Evolutionary conservation across 345 rosid species (phyloP).

Genomic region (Eucalyptus marginata): DNA sequence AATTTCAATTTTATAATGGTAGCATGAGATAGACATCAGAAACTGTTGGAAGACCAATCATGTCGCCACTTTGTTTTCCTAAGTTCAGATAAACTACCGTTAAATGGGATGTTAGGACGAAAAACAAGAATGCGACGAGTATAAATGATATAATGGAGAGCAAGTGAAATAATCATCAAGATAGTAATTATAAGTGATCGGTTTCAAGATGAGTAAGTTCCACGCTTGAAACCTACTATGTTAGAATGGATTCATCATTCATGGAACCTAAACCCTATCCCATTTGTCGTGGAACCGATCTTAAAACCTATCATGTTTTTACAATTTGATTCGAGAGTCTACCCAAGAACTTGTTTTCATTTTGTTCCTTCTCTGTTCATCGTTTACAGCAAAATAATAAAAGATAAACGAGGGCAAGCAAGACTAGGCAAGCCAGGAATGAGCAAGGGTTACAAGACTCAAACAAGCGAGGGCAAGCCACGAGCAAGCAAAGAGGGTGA

Average conservation of each 20-base stretch:
- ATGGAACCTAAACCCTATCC: not conserved
- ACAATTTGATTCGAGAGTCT: fast-evolving
- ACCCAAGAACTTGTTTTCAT: not conserved
- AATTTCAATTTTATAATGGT: not conserved
- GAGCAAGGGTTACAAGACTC: fast-evolving
- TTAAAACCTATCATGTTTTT: no score
- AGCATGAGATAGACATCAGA: not conserved
- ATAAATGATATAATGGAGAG: not conserved
- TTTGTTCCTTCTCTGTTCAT: not conserved
- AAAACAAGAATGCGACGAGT: not conserved
- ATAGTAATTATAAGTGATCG: not conserved
- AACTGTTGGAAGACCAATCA: not conserved
- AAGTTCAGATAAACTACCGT: not conserved
- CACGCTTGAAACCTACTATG: fast-evolving
- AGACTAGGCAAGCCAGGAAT: fast-evolving
- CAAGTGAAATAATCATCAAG: fast-evolving
- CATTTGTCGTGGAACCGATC: no score
- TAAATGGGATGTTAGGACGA: not conserved
- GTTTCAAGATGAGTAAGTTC: not conserved
- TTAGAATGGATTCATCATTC: no score
- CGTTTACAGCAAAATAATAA: not conserved
- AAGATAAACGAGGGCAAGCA: not conserved
- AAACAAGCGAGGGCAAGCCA: not conserved
- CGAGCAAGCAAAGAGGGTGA: not conserved
- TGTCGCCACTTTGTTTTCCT: fast-evolving